phyloP scores from a whole-genome alignment of 2,329 filamentous ascomycete genomes.

The Cordyceps pruinosa region DNA sequence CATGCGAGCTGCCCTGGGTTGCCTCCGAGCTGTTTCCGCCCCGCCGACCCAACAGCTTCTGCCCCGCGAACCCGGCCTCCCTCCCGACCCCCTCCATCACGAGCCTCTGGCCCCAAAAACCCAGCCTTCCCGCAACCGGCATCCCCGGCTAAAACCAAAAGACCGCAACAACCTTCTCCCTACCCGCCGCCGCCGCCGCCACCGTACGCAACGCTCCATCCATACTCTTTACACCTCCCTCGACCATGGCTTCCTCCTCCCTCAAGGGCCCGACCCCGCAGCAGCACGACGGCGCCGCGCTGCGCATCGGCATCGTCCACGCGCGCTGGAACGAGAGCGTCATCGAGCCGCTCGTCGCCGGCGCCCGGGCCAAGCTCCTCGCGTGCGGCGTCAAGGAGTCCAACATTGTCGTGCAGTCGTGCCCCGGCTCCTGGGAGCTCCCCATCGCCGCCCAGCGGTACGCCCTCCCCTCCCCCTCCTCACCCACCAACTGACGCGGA shows the following conservation, averaged over 20 bases:
- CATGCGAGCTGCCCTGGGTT: background rate
- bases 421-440: slow-evolving; percentile 91
- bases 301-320: slow-evolving; percentile 92
- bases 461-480: slow-evolving; percentile 19
- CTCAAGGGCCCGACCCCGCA: slow-evolving; percentile 52
- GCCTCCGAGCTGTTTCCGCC: too few species aligned
- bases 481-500: slow-evolving; percentile 13
- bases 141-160: background rate
- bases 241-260: slow-evolving; percentile 20
- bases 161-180: background rate
- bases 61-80: too few species aligned
- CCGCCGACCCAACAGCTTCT: background rate
- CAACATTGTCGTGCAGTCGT: slow-evolving; percentile 83
- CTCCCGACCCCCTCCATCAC: slow-evolving; percentile 2
- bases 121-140: background rate
- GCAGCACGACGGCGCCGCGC: slow-evolving; percentile 58
- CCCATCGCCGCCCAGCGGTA: slow-evolving; percentile 84
- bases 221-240: too few species aligned
- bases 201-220: too few species aligned
- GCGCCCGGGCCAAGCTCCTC: slow-evolving; percentile 70
- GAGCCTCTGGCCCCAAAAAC: background rate
- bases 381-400: slow-evolving; percentile 75
- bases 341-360: slow-evolving; percentile 76
- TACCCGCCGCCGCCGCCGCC: too few species aligned
- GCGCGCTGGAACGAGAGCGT: slow-evolving; percentile 90